Conservation (phyloP, 768 basidiomycete genomes). For the Amanita rubescens region DNA sequence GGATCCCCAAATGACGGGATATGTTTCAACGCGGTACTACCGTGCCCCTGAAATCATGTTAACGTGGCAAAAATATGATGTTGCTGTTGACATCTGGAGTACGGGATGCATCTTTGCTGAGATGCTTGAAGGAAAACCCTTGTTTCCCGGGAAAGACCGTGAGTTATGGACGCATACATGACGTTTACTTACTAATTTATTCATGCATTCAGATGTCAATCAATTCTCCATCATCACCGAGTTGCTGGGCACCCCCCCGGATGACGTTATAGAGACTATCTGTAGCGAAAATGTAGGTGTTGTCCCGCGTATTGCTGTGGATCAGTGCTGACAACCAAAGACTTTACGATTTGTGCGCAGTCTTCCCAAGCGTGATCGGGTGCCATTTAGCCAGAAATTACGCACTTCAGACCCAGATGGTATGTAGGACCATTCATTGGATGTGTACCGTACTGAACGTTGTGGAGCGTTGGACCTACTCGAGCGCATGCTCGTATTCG, state of each 20-base stretch:
- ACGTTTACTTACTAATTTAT: not conserved
- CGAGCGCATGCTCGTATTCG: conserved; percentile 99
- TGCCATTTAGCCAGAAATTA: conserved; percentile 93
- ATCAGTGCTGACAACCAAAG: conserved; percentile 30
- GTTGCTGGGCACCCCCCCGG: conserved; percentile 94
- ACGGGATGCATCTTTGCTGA: conserved; percentile 99
- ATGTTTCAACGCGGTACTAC: conserved; percentile 98
- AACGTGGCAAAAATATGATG: conserved; percentile 99
- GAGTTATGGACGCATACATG: conserved; percentile 31
- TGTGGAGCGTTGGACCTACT: conserved; percentile 81
- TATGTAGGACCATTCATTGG: conserved; percentile 24
- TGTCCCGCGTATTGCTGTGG: conserved; percentile 10
- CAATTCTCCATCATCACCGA: conserved; percentile 99
- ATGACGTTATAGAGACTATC: conserved; percentile 99
- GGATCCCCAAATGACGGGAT: conserved; percentile 99
- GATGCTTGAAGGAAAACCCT: conserved; percentile 97
- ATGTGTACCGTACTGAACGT: not conserved
- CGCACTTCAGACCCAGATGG: conserved; percentile 81
- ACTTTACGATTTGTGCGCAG: conserved; percentile 98
- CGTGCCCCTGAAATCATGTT: conserved; percentile 99
- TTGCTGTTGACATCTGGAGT: conserved; percentile 99
- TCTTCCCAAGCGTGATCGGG: conserved; percentile 90
- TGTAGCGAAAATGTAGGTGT: conserved; percentile 87
- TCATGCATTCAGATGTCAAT: conserved; percentile 74
- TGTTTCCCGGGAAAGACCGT: conserved; percentile 99